Base-by-base conservation (phyloP, 2,329 filamentous ascomycete genomes). In the Alternaria brassicae region DNA sequence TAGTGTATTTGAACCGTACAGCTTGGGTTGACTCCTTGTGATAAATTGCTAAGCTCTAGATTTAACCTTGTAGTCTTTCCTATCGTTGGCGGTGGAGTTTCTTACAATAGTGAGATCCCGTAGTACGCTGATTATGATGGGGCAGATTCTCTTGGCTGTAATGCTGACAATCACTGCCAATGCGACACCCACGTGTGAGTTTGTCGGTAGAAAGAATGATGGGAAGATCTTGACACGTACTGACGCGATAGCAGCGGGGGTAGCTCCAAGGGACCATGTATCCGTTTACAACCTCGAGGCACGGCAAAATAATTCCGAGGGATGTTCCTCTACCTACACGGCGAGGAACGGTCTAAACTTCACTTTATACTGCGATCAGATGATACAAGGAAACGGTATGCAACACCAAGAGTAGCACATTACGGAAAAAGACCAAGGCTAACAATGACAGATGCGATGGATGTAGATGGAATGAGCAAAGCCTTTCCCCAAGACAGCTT, bases 311-410 rank as follows among this genome's bases (percentile, higher is more conserved):
- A 48, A 45, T 17, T n/a, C 41, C 6, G 47, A 58, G 4, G 42
- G 53, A 52, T 76, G 73, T 54, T 60, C 67, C 4, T 36, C 54
- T 13, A 56, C 45, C 17, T 75, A 73, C 44, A 70, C 63, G 30
- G 66, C 70, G 4, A 56, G 59, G 34, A 76, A 76, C 37, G 73
- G 73, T 6, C 59, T 74, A 32, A 70, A 67, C 55, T 76, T 75
- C 50, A 72, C 72, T 6, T 69, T 64, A 17, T 70, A 72, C 52
- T 76, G 73, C 60, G 61, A 67, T 2, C 56, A 70, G 27, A 72
- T 73, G 52, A 73, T 72, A n/a, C 65, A 66, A 4, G 61, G 53
- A 13, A 72, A 73, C 42, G 73, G 73, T 74, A 36, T 39, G 62
- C 55, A 25, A 12, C 25, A 25, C 4, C 5, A 32, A 6, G 15